phyloP scores from a whole-genome alignment of 768 basidiomycete genomes.

The Russula sp. region DNA sequence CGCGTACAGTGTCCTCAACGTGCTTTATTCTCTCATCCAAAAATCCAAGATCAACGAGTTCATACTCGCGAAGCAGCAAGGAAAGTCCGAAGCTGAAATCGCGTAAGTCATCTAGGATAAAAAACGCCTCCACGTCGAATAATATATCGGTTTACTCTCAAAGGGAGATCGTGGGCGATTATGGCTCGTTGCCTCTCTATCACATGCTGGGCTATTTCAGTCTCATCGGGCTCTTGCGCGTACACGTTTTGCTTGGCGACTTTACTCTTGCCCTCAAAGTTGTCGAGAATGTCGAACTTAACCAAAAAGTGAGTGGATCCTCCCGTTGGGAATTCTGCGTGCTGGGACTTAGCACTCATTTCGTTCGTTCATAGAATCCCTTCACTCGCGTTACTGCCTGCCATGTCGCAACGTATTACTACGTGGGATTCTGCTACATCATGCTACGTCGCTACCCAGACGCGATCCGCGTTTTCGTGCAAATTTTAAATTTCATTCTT shows the following conservation, averaged over 20 bases:
- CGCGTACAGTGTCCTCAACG: constrained; percentile 97
- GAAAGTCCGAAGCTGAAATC: constrained; percentile 79
- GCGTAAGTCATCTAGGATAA: constrained; percentile 50
- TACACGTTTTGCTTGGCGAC: constrained; percentile 94
- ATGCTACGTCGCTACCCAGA: constrained; percentile 93
- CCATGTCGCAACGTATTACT: constrained; percentile 92
- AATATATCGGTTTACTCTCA: constrained; percentile 8
- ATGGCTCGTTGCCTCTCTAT: constrained; percentile 86
- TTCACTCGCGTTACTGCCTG: constrained; percentile 95
- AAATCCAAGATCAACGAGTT: constrained; percentile 95
- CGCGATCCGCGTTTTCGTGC: constrained; percentile 90
- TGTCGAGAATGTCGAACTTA: constrained; percentile 91
- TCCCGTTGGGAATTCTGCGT: neutral
- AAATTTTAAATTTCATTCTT: constrained; percentile 92
- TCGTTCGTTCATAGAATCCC: constrained; percentile 50
- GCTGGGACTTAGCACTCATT: constrained; percentile 5
- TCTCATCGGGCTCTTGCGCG: constrained; percentile 89
- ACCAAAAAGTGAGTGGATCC: constrained; percentile 60
- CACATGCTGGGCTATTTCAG: constrained; percentile 97
- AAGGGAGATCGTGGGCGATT: constrained; percentile 87
- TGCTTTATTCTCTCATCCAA: constrained; percentile 97
- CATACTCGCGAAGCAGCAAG: constrained; percentile 75
- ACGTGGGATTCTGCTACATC: constrained; percentile 96
- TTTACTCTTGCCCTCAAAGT: constrained; percentile 93
- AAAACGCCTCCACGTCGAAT: neutral